phyloP scores from a whole-genome alignment of 2,329 filamentous ascomycete genomes.

The Mycosphaerella sp. region DNA sequence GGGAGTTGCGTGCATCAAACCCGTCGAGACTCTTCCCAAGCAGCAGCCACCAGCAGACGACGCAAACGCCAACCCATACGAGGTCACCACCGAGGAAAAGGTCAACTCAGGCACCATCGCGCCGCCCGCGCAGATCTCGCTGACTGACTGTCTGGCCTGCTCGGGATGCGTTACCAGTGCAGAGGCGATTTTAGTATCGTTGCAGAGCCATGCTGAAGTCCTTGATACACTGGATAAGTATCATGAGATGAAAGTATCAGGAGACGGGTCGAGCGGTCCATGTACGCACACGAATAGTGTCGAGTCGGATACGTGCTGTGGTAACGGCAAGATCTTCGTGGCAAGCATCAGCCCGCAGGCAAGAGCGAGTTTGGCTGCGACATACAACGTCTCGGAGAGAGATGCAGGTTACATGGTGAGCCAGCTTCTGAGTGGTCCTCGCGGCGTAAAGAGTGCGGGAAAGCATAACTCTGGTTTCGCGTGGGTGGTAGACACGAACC shows the following conservation, averaged over 20 bases:
- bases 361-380: conserved; percentile 80
- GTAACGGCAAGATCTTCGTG: conserved; percentile 70
- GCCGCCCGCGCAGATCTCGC: conserved; percentile 80
- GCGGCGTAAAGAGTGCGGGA: conserved; percentile 65
- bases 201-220: conserved; percentile 92
- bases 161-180: conserved; percentile 97
- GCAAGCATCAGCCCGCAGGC: conserved; percentile 91
- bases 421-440: conserved; percentile 65
- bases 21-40: conserved; percentile 80
- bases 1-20: conserved; percentile 96
- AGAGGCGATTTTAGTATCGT: conserved; percentile 89
- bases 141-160: conserved; percentile 95
- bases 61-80: conserved; percentile 51
- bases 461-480: conserved; percentile 69
- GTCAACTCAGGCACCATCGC: conserved; percentile 47
- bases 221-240: conserved; percentile 69
- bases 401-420: conserved; percentile 78
- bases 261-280: background rate
- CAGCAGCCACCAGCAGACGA: conserved; percentile 42
- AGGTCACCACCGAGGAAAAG: conserved; percentile 91
- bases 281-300: background rate
- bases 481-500: conserved; percentile 87
- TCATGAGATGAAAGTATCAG: conserved; percentile 21
- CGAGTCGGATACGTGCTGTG: background rate
- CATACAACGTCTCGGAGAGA: conserved; percentile 65